Evolutionary conservation across 495 filamentous ascomycete species (phyloP), one percentile per base, ranked within the genome.

Genomic region (Neurospora terricola): DNA sequence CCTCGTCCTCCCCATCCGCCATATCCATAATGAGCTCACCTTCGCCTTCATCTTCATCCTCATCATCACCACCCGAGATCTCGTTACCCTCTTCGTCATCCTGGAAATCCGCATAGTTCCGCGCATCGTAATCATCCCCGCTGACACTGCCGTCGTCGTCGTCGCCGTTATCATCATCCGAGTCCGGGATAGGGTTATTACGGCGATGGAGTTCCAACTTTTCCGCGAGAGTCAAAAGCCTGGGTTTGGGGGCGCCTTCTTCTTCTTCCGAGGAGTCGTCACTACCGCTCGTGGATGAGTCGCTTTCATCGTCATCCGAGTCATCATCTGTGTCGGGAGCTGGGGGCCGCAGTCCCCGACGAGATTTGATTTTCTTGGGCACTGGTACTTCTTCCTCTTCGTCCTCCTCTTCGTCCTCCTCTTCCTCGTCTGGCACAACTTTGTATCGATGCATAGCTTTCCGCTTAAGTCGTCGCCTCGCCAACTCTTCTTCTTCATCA

Each of bases 71-170:
- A 54, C 2, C 21, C 45, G 37, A 70, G 4, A 59, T 23, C 36
- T 73, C 73, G 4, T 72, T 72, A 1, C 70, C 74, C 42, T 74
- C 74, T 3, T 77, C 74, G 34, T 77, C 76, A 59, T 75, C 74
- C 27, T 77, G 72, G 5, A 74, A 77, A 23, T 76, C 74, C 2
- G 70, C 74, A 38, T 77, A 77, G 16, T 72, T 43, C 11, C 71
- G 39, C n/a, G 71, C 75, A 69, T 73, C 73, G 27, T 75, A 75
- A 69, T 76, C 76, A 16, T 75, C 76, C 3, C 54, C 73, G 12
- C 37, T 39, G 71, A 68, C 72, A 11, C 36, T 38, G 59, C 59
- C 72, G 27, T 74, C 74, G 3, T 76, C 72, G 5, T 66, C 39
- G 2, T 71, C 71, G 23, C 42, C 72, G 1, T 68, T 43, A 16